phyloP scores from a whole-genome alignment of 140 eudicot genomes.

The Oenanthe javanica region DNA sequence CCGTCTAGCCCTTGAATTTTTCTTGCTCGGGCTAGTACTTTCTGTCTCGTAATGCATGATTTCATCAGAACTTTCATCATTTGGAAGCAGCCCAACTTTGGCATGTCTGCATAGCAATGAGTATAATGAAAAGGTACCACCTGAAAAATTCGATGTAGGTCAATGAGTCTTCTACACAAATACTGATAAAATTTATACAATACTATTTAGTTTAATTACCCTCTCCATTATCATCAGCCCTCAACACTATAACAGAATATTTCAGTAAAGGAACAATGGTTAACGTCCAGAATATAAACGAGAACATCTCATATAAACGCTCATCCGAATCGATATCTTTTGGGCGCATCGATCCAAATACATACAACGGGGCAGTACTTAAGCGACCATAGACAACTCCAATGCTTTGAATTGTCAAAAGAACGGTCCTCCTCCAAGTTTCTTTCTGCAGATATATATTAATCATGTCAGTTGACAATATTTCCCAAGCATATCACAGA shows the following conservation, averaged over 20 bases:
- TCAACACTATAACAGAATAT: conserved; percentile 35
- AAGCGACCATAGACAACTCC: conserved; percentile 54
- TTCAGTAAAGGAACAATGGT: conserved; percentile 45
- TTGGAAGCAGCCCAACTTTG: conserved; percentile 46
- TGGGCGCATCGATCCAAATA: conserved; percentile 34
- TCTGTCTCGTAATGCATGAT: conserved; percentile 27
- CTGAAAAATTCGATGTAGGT: conserved; percentile 21
- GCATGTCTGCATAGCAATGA: conserved; percentile 47
- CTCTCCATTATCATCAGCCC: conserved; percentile 52
- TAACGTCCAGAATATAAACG: conserved; percentile 49
- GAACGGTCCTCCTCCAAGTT: conserved; percentile 36
- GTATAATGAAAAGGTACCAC: conserved; percentile 51
- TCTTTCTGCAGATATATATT: conserved; percentile 30
- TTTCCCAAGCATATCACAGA: not conserved
- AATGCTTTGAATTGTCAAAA: conserved; percentile 48
- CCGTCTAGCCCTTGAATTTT: conserved; percentile 32
- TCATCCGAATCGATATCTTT: conserved; percentile 24
- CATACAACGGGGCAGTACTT: conserved; percentile 46
- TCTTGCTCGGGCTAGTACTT: conserved; percentile 15
- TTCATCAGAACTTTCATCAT: conserved; percentile 26
- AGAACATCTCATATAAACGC: conserved; percentile 39
- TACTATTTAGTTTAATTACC: conserved; percentile 21
- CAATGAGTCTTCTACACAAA: not conserved
- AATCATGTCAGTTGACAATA: not conserved
- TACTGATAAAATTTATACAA: not conserved